Base-by-base conservation (phyloP, 148 eudicot genomes). In the Polygonum maritimum region DNA sequence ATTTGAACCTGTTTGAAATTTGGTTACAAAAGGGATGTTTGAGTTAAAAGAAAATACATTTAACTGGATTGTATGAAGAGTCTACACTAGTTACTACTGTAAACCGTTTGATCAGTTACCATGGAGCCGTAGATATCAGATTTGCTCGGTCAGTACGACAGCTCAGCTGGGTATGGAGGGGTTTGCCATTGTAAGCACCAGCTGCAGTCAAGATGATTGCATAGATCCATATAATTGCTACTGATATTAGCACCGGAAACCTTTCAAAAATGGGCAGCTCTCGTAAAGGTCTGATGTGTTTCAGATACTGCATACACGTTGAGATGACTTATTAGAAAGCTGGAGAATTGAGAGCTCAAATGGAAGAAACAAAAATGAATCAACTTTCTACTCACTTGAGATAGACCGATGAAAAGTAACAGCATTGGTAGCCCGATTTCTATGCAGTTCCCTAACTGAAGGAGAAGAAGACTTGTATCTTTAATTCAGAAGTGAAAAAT, bases 211-310 rank as follows among this genome's bases (percentile, higher is more conserved):
- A 78, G 78, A 96, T 84, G 54, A 91, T n/a, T 10, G 98, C 88
- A 81, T 96, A 96, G 40, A 96, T 73, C 99, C 99, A 96, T 45
- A 96, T 79, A 22, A 96, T 87, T 7, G 89, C 10, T 21, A 88
- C 81, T 71, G 88, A 91, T 22, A 96, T 89, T 80, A 96, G 74
- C 44, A 96, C 81, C 3, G 99, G 97, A 83, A 96, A 96, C 60
- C 99, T 84, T 80, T 96, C 99, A 35, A 96, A 96, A 78, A 96
- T 89, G 13, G 99, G 99, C 48, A 96, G 58, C 8, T 96, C 99
- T 74, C 76, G 87, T 72, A 87, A 39, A 16, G 85, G 98, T 79
- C 81, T 91, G 79, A 90, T 81, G 77, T 96, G 94, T 91, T 96
- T 96, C 69, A 54, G 19, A 18, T 54, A 54, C 60, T 54, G 22